Evolutionary conservation across 2,329 filamentous ascomycete genomes (phyloP).

Genomic region (Lasiodiplodia gonubiensis): DNA sequence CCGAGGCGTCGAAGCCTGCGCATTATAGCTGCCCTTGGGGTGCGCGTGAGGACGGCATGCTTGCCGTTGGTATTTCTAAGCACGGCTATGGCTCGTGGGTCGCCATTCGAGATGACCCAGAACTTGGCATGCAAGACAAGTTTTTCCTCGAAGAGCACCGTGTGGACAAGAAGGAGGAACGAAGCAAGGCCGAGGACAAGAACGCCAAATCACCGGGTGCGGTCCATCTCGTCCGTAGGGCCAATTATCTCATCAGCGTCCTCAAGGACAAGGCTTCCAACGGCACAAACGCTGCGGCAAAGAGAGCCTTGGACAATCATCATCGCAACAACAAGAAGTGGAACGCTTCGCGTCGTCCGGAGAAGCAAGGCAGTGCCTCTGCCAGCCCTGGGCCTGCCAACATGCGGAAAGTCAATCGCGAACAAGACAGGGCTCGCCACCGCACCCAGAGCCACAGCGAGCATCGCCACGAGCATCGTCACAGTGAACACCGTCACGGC

Average conservation of each 20-base stretch:
- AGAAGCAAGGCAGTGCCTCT: slow-evolving; percentile 65
- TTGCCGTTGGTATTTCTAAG: slow-evolving; percentile 87
- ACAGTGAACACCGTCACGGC: slow-evolving; percentile 45
- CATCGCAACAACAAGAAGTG: slow-evolving; percentile 92
- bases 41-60: slow-evolving; percentile 93
- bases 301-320: slow-evolving; percentile 85
- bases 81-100: slow-evolving; percentile 97
- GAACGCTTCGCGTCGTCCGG: slow-evolving; percentile 56
- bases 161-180: slow-evolving; percentile 96
- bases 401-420: slow-evolving; percentile 44
- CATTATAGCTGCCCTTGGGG: slow-evolving; percentile 94
- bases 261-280: slow-evolving; percentile 78
- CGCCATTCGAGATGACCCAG: slow-evolving; percentile 88
- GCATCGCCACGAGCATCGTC: slow-evolving; percentile 31
- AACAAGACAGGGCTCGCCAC: slow-evolving; percentile 45
- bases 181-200: slow-evolving; percentile 73
- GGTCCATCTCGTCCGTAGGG: slow-evolving; percentile 91
- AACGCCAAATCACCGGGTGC: slow-evolving; percentile 91
- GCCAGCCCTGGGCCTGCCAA: slow-evolving; percentile 70
- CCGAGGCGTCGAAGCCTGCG: slow-evolving; percentile 89
- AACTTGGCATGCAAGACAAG: slow-evolving; percentile 85
- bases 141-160: slow-evolving; percentile 97
- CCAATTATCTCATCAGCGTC: slow-evolving; percentile 95
- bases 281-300: slow-evolving; percentile 72
- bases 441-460: slow-evolving; percentile 34